phyloP scores from a whole-genome alignment of 78 protist genomes.

The Dictyostelium capitatum region DNA sequence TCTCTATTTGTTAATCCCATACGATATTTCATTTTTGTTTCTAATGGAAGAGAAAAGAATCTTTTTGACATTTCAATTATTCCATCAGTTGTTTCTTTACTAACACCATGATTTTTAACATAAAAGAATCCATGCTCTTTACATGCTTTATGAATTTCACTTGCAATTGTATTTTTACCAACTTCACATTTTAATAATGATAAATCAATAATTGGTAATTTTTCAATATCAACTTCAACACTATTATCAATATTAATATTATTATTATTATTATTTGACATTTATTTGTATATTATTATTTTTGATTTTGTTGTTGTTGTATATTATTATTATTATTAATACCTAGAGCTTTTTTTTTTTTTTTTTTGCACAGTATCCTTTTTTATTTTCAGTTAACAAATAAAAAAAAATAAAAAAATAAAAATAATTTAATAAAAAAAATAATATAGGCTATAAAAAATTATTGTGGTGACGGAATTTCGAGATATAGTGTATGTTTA shows the following conservation, averaged over 20 bases:
- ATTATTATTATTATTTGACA: not conserved
- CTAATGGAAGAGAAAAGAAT: slow-evolving; percentile 42
- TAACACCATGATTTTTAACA: slow-evolving; percentile 34
- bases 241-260: too few relatives aligned
- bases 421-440: too few relatives aligned
- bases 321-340: not conserved
- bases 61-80: not conserved
- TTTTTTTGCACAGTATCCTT: too few relatives aligned
- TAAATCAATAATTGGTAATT: slow-evolving; percentile 23
- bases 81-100: not conserved
- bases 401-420: too few relatives aligned
- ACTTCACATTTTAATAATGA: not conserved
- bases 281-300: not conserved
- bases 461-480: too few relatives aligned
- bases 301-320: not conserved
- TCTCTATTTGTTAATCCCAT: slow-evolving; percentile 49
- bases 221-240: not conserved
- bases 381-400: too few relatives aligned
- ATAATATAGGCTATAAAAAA: too few relatives aligned
- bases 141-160: slow-evolving; percentile 62
- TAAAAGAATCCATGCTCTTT: slow-evolving; percentile 61
- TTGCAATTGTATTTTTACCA: slow-evolving; percentile 32
- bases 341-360: not conserved
- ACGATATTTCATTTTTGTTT: slow-evolving; percentile 43
- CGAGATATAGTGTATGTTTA: too few relatives aligned